These are phyloP conservation scores for Zangia roseola DNA, from an alignment of 768 basidiomycete species.

Conservation along the genomic window DNA sequence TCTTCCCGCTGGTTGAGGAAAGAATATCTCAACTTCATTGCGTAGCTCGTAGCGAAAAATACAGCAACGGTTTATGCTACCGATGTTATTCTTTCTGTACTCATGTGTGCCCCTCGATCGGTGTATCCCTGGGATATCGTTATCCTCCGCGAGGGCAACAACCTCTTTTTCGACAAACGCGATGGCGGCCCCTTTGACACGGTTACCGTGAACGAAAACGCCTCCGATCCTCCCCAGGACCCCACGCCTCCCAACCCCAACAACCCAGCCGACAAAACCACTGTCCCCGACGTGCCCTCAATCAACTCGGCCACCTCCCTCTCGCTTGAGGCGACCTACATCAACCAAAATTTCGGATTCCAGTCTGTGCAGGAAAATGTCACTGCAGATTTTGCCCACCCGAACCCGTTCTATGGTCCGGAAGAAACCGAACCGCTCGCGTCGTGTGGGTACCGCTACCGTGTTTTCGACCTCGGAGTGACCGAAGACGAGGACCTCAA, in stretches of 20 bases:
- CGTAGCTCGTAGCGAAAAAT: constrained; percentile 74
- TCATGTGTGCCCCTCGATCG: constrained; percentile 95
- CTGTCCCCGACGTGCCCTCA: constrained; percentile 66
- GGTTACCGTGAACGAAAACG: constrained; percentile 98
- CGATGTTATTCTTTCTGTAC: constrained; percentile 89
- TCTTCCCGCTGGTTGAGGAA: background rate
- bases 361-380: constrained; percentile 83
- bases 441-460: constrained; percentile 94
- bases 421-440: constrained; percentile 96
- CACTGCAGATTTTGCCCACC: constrained; percentile 72
- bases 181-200: constrained; percentile 97
- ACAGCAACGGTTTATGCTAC: constrained; percentile 90
- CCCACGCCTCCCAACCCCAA: constrained; percentile 75
- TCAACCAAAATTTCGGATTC: constrained; percentile 98
- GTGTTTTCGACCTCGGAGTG: constrained; percentile 89
- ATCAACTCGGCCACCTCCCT: constrained; percentile 94
- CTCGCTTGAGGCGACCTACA: constrained; percentile 96
- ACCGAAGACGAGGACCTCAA: constrained; percentile 89
- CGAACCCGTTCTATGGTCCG: constrained; percentile 94
- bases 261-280: constrained; percentile 65
- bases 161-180: constrained; percentile 95
- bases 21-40: constrained; percentile 7
- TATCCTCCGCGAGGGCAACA: constrained; percentile 89
- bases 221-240: constrained; percentile 89
- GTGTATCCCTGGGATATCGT: constrained; percentile 99